Conservation (phyloP, 345 rosid genomes). For the Arabidopsis arenosa region DNA sequence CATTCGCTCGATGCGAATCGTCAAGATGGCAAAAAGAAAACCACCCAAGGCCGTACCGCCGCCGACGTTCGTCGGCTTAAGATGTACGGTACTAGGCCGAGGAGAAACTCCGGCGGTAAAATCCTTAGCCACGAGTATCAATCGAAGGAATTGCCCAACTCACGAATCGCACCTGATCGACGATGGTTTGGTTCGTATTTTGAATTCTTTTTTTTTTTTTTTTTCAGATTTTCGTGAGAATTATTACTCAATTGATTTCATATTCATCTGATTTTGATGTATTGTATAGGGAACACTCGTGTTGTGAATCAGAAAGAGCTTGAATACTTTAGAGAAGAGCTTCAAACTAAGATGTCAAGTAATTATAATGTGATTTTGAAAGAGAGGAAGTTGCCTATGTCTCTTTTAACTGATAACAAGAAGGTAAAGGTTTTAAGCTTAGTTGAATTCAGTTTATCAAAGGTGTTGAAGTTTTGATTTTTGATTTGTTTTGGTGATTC, state of each 20-base stretch:
- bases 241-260: background rate
- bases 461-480: background rate
- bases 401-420: slow-evolving; percentile 77
- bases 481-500: slow-evolving; percentile 18
- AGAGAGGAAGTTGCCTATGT: slow-evolving; percentile 77
- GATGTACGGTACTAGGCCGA: slow-evolving; percentile 78
- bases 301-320: slow-evolving; percentile 82
- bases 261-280: background rate
- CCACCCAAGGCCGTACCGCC: slow-evolving; percentile 56
- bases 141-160: slow-evolving; percentile 72
- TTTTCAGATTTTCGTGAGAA: background rate
- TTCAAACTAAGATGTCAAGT: slow-evolving; percentile 66
- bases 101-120: slow-evolving; percentile 62
- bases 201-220: background rate
- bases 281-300: slow-evolving; percentile 66
- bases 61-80: slow-evolving; percentile 87
- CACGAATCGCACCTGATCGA: slow-evolving; percentile 86
- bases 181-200: slow-evolving; percentile 70
- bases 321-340: slow-evolving; percentile 79
- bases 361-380: slow-evolving; percentile 78
- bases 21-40: slow-evolving; percentile 54
- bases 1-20: slow-evolving; percentile 93
- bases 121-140: slow-evolving; percentile 70
- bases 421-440: slow-evolving; percentile 54
- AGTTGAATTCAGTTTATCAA: background rate